A percentile compares a stretch with the other conserved stretches of the same genome.
phyloP scores from a whole-genome alignment of 805 yeast species.

The Saccharomycopsis olivae region DNA sequence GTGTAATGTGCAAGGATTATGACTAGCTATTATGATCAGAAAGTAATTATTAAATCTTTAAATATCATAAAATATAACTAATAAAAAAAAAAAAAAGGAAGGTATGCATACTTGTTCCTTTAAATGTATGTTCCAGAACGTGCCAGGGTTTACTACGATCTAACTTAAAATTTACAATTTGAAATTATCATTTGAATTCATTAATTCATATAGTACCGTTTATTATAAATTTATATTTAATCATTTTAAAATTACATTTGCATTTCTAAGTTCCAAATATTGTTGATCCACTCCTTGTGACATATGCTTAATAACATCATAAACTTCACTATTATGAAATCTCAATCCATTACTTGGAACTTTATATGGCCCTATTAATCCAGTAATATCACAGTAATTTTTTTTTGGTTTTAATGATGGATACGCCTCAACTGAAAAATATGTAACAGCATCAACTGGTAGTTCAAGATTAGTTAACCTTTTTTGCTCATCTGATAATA shows the following conservation, averaged over 20 bases:
- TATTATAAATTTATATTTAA: too few species aligned
- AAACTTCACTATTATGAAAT: slow-evolving; percentile 76
- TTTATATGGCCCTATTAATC: slow-evolving; percentile 67
- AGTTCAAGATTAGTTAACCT: slow-evolving; percentile 31
- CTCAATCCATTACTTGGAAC: slow-evolving; percentile 66
- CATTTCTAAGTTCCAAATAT: slow-evolving; percentile 77
- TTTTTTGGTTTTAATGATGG: slow-evolving; percentile 76
- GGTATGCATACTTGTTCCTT: too few species aligned
- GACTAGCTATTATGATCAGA: too few species aligned
- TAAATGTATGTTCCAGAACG: too few species aligned
- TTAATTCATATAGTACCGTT: too few species aligned
- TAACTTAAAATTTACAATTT: too few species aligned
- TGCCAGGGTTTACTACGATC: too few species aligned
- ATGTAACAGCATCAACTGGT: slow-evolving; percentile 46
- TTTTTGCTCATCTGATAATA: slow-evolving; percentile 68
- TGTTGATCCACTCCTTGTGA: slow-evolving; percentile 92
- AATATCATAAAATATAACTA: too few species aligned
- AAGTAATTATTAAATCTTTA: too few species aligned
- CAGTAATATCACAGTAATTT: slow-evolving; percentile 90
- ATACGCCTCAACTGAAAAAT: slow-evolving; percentile 66
- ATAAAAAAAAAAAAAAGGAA: too few species aligned
- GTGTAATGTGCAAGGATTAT: too few species aligned
- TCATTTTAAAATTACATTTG: slow-evolving; percentile 76
- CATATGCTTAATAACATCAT: slow-evolving; percentile 58
- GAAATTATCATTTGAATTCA: too few species aligned